phyloP scores from a whole-genome alignment of 1,284 basidiomycete genomes.

The Xerocomus nothofagi region DNA sequence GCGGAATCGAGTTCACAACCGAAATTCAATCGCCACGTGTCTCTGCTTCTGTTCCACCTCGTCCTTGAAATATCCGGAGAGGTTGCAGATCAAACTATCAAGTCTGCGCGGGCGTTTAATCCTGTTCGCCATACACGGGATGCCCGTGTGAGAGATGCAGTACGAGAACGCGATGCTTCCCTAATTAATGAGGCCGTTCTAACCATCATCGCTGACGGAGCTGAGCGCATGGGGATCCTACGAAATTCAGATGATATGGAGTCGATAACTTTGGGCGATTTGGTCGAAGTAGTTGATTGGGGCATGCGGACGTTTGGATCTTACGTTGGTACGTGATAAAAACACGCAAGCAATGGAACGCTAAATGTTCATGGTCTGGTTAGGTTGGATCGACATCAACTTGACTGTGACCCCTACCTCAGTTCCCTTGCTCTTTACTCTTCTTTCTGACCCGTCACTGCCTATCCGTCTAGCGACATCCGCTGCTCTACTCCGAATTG shows the following conservation, averaged over 20 bases:
- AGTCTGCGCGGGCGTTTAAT: constrained; percentile 75
- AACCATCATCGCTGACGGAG: constrained; percentile 76
- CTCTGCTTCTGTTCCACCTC: constrained; percentile 84
- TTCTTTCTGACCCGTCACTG: constrained; percentile 79
- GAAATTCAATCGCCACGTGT: constrained; percentile 76
- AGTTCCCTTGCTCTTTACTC: constrained; percentile 81
- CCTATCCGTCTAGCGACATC: constrained; percentile 85
- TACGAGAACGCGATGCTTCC: constrained; percentile 86
- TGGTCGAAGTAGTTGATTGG: constrained; percentile 84
- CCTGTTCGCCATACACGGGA: constrained; percentile 76
- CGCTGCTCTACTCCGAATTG: constrained; percentile 77
- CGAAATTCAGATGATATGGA: constrained; percentile 48
- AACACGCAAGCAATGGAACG: neutral
- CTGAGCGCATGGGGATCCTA: constrained; percentile 57
- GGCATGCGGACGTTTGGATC: constrained; percentile 89
- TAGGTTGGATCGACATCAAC: constrained; percentile 98
- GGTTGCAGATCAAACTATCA: constrained; percentile 89
- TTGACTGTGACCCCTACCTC: constrained; percentile 92
- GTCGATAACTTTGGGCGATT: constrained; percentile 55
- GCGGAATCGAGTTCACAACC: constrained; percentile 53
- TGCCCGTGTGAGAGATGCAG: constrained; percentile 82
- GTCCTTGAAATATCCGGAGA: constrained; percentile 91
- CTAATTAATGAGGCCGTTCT: constrained; percentile 87
- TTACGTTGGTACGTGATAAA: constrained; percentile 79
- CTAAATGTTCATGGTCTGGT: constrained; percentile 12